Evolutionary conservation across 768 basidiomycete species (phyloP).

Genomic region (Russula compacta): DNA sequence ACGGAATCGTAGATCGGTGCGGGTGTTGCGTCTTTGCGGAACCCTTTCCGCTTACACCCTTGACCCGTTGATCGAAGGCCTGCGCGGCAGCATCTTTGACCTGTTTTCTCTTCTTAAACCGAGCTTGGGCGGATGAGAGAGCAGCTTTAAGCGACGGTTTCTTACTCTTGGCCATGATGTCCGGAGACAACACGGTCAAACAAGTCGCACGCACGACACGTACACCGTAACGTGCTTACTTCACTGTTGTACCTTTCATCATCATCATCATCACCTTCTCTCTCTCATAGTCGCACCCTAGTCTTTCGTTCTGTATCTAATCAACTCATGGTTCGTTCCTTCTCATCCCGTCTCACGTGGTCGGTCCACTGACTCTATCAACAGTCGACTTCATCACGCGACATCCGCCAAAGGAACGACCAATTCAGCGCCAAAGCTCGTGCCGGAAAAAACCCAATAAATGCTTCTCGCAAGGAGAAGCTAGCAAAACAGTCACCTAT

Average conservation of each 20-base stretch:
- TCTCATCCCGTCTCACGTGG: background rate
- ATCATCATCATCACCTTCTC: no score
- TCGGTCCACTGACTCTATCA: background rate
- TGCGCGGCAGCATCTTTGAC: conserved; percentile 37
- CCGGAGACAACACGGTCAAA: conserved; percentile 15
- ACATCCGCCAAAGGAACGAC: conserved; percentile 69
- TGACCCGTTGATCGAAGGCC: conserved; percentile 39
- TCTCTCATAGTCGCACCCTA: background rate
- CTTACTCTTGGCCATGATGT: conserved; percentile 18
- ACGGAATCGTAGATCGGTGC: conserved; percentile 50
- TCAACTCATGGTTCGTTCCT: background rate
- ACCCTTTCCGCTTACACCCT: conserved; percentile 30
- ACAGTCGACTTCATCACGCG: conserved; percentile 54
- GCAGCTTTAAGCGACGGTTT: conserved; percentile 49
- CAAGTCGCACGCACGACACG: background rate
- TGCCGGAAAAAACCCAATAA: conserved; percentile 67
- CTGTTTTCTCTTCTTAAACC: conserved; percentile 54
- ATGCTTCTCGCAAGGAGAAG: conserved; percentile 62
- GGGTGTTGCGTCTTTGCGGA: conserved; percentile 29
- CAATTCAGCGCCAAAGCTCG: conserved; percentile 71
- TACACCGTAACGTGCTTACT: background rate
- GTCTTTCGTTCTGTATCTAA: conserved; percentile 1
- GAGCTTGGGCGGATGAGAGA: conserved; percentile 59
- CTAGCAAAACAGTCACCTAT: conserved; percentile 65
- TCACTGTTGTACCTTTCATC: conserved; percentile 4